Percentiles rank a stretch among this genome's conserved stretches.
Evolutionary conservation across 257 asterid species (phyloP).

Genomic region (Penstemon barbatus): DNA sequence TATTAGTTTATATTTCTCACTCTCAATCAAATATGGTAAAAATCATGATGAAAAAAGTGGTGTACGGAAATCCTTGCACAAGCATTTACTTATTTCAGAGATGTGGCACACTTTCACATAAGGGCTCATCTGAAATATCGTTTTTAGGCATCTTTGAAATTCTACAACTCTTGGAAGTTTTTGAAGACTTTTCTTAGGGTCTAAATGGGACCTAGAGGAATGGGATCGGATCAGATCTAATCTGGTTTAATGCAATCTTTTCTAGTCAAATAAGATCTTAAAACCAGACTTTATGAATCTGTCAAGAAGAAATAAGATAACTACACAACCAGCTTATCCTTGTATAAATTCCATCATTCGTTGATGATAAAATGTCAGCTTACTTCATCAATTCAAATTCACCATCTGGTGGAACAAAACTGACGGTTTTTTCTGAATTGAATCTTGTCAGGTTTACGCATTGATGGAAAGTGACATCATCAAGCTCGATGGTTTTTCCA

Average conservation of each 20-base stretch:
- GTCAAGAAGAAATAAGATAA: slow-evolving; percentile 15
- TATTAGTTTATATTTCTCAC: slow-evolving; percentile 10
- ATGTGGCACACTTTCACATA: slow-evolving; percentile 2
- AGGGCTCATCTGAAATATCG: not conserved
- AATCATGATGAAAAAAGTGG: not conserved
- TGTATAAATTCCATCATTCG: not conserved
- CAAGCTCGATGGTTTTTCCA: slow-evolving; percentile 98
- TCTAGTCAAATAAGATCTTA: slow-evolving; percentile 13
- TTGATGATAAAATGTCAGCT: slow-evolving; percentile 37
- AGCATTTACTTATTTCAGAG: not conserved
- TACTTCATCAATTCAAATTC: slow-evolving; percentile 99
- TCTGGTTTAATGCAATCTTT: not conserved
- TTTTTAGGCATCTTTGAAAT: slow-evolving; percentile 2
- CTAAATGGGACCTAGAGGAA: slow-evolving; percentile 7
- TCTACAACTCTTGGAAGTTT: slow-evolving; percentile 4
- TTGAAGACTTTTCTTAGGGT: slow-evolving; percentile 9
- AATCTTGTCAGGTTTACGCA: slow-evolving; percentile 98
- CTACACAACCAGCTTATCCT: not conserved
- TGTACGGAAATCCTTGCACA: not conserved
- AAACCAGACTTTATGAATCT: slow-evolving; percentile 23
- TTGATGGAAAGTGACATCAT: slow-evolving; percentile 98
- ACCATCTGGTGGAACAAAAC: slow-evolving; percentile 99
- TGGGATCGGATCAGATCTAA: not conserved
- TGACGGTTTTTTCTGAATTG: slow-evolving; percentile 96
- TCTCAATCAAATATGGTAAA: slow-evolving; percentile 1